Evolutionary conservation across 2,329 filamentous ascomycete species (phyloP).

Genomic region (Diplocarpon rosae): DNA sequence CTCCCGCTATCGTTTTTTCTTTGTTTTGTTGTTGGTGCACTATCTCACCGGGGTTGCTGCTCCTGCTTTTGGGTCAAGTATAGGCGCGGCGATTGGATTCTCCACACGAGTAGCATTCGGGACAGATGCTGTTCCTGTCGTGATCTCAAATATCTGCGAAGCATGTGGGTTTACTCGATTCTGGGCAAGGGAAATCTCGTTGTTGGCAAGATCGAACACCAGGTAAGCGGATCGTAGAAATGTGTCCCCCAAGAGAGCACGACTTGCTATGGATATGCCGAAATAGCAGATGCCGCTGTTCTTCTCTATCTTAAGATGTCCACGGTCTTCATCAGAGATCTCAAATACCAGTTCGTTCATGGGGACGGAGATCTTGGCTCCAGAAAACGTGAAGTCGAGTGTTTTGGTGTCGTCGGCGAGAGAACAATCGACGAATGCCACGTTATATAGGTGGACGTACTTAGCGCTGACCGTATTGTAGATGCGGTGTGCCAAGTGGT

Average conservation of each 20-base stretch:
- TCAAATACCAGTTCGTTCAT: slow-evolving; percentile 50
- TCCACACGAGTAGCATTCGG: slow-evolving; percentile 37
- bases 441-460: slow-evolving; percentile 41
- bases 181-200: slow-evolving; percentile 60
- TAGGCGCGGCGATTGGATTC: no score
- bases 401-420: slow-evolving; percentile 32
- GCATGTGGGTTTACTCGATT: slow-evolving; percentile 48
- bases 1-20: no score
- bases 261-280: slow-evolving; percentile 45
- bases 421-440: slow-evolving; percentile 52
- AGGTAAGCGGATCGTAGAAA: slow-evolving; percentile 67
- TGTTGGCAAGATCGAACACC: slow-evolving; percentile 63
- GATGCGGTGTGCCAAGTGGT: slow-evolving; percentile 41
- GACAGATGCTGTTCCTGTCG: slow-evolving; percentile 35
- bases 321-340: slow-evolving; percentile 33
- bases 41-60: no score
- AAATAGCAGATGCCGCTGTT: slow-evolving; percentile 52
- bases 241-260: slow-evolving; percentile 60
- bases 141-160: slow-evolving; percentile 44
- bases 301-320: slow-evolving; percentile 40
- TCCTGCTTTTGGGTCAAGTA: no score
- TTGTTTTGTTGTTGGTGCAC: no score
- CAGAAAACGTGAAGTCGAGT: slow-evolving; percentile 45
- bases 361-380: slow-evolving; percentile 41
- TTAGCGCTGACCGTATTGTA: slow-evolving; percentile 47